Evolutionary conservation across 2,329 filamentous ascomycete species (phyloP).

Genomic region (Scedosporium apiospermum): DNA sequence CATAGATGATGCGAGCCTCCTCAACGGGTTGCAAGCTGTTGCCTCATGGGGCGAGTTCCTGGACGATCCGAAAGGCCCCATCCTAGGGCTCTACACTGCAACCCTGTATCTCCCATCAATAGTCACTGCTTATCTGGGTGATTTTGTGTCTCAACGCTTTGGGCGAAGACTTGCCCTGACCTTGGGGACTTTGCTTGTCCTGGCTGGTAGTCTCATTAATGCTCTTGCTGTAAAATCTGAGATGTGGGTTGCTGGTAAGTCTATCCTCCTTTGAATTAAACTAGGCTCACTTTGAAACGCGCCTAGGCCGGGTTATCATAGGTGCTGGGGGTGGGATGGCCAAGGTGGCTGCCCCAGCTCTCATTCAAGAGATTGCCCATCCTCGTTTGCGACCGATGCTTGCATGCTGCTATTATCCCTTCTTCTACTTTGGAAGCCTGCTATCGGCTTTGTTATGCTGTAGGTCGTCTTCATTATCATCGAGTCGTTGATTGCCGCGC

Average conservation of each 20-base stretch:
- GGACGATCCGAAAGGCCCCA: background rate
- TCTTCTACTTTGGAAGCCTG: too few relatives aligned
- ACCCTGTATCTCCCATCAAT: background rate
- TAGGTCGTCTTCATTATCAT: background rate
- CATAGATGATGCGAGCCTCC: slow-evolving; percentile 59
- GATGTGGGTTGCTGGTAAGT: background rate
- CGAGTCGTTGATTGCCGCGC: background rate
- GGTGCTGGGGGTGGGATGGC: background rate
- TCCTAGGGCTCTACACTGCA: background rate
- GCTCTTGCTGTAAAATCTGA: background rate
- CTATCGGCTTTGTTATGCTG: background rate
- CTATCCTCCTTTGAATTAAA: too few relatives aligned
- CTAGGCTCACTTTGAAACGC: too few relatives aligned
- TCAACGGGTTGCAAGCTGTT: background rate
- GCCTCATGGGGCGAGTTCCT: background rate
- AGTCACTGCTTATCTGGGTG: background rate
- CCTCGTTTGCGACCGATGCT: background rate
- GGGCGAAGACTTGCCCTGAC: background rate
- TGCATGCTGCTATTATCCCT: background rate
- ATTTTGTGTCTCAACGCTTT: too few relatives aligned
- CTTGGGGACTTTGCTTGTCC: too few relatives aligned
- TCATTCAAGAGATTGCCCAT: background rate
- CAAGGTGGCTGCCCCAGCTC: background rate
- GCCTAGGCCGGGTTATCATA: background rate
- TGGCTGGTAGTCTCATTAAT: background rate